These are phyloP conservation scores for Podaxis sp. DNA, from an alignment of 768 basidiomycete genomes.

Conservation along the genomic window DNA sequence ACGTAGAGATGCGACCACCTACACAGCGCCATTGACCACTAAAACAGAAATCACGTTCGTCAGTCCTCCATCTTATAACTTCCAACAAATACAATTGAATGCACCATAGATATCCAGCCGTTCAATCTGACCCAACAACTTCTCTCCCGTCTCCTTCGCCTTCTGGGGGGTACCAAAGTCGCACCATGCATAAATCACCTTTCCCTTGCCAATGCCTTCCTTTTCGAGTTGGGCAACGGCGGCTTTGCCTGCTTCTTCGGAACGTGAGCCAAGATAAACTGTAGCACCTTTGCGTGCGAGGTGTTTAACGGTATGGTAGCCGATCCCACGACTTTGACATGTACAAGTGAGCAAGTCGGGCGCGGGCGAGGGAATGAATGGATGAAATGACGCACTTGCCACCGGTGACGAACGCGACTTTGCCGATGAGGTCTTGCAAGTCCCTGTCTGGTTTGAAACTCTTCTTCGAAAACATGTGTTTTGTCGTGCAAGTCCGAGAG, in stretches of 20 bases:
- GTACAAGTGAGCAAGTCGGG: not conserved
- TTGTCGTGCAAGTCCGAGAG: too few species aligned
- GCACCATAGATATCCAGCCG: constrained; percentile 49
- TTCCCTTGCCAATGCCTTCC: constrained; percentile 40
- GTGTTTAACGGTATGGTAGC: constrained; percentile 45
- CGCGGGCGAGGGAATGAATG: too few species aligned
- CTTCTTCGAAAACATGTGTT: constrained; percentile 2
- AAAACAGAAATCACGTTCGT: not conserved
- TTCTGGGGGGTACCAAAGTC: constrained; percentile 42
- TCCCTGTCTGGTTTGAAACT: constrained; percentile 33
- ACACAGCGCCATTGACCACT: constrained; percentile 11
- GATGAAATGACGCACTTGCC: constrained; percentile 39
- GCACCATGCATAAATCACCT: constrained; percentile 42
- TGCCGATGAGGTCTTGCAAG: constrained; percentile 41
- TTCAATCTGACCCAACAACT: constrained; percentile 39
- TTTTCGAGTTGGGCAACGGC: constrained; percentile 41
- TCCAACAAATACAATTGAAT: constrained; percentile 12
- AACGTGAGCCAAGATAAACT: constrained; percentile 51
- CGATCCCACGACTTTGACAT: constrained; percentile 28
- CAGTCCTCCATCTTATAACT: not conserved
- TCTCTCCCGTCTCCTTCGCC: constrained; percentile 39
- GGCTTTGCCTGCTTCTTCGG: constrained; percentile 36
- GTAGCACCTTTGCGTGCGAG: constrained; percentile 51
- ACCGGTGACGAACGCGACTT: constrained; percentile 53
- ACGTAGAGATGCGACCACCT: not conserved